These are phyloP conservation scores for Trametes polyzona DNA, from an alignment of 1,284 basidiomycete genomes.

Conservation along the genomic window DNA sequence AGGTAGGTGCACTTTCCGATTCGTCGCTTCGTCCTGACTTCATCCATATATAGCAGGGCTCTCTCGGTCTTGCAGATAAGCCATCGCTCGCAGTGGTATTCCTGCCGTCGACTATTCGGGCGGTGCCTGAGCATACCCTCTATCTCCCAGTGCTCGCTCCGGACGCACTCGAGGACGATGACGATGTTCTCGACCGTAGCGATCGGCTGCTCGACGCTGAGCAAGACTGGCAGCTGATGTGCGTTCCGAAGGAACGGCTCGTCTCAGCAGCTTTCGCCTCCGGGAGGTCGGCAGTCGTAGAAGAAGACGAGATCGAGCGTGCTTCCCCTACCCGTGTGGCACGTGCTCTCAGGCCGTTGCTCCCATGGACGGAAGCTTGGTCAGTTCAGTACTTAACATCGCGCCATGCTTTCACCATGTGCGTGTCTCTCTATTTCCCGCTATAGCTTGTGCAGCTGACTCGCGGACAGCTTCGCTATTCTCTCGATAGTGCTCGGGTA, in stretches of 20 bases:
- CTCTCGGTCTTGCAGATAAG: constrained; percentile 40
- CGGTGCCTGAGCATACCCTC: constrained; percentile 54
- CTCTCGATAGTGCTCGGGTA: constrained; percentile 71
- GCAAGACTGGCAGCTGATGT: constrained; percentile 53
- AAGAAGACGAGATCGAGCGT: constrained; percentile 47
- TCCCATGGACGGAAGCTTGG: constrained; percentile 31
- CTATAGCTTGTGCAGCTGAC: constrained; percentile 7
- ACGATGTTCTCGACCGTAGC: constrained; percentile 31
- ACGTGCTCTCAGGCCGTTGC: constrained; percentile 50
- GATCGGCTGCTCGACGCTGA: constrained; percentile 42
- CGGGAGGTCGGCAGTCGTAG: constrained; percentile 45
- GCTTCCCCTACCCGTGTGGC: constrained; percentile 48
- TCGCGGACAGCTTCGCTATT: constrained; percentile 56
- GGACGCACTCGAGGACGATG: constrained; percentile 35
- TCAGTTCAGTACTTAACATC: constrained; percentile 35
- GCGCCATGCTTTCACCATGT: constrained; percentile 67
- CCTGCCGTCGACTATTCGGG: constrained; percentile 51
- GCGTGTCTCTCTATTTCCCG: constrained; percentile 31
- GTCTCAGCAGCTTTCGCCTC: constrained; percentile 39
- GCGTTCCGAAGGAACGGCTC: constrained; percentile 47
- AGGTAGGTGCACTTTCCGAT: constrained; percentile 48
- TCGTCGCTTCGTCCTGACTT: constrained; percentile 44
- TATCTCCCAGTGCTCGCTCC: constrained; percentile 63
- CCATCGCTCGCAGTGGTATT: constrained; percentile 70
- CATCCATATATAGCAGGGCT: constrained; percentile 48